Percentiles rank a stretch among this genome's conserved stretches.
Evolutionary conservation across 768 basidiomycete species (phyloP).

Genomic region (Tylopilus sp.): DNA sequence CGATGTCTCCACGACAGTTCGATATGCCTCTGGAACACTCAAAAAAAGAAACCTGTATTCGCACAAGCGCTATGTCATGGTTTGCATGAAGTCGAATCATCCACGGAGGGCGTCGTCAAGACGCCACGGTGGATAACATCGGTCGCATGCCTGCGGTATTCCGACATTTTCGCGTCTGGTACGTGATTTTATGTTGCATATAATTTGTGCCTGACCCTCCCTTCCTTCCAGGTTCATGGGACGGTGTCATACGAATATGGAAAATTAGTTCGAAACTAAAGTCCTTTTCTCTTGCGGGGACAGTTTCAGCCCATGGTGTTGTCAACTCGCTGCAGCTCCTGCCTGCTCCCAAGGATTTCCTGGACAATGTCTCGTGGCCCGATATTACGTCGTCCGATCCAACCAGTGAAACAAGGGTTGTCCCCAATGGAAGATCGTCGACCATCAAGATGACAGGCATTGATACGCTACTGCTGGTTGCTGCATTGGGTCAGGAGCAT

Average conservation of each 20-base stretch:
- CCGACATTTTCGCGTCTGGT: slow-evolving; percentile 91
- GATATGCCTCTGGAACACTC: slow-evolving; percentile 88
- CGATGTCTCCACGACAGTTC: slow-evolving; percentile 40
- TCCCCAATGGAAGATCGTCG: slow-evolving; percentile 8
- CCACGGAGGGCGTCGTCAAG: slow-evolving; percentile 69
- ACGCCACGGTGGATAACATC: slow-evolving; percentile 92
- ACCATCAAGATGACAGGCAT: slow-evolving; percentile 29
- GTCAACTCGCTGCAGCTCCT: slow-evolving; percentile 89
- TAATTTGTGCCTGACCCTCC: slow-evolving; percentile 3
- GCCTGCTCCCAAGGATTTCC: slow-evolving; percentile 41
- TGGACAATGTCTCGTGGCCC: slow-evolving; percentile 44
- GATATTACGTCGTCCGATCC: neutral
- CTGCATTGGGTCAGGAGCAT: slow-evolving; percentile 84
- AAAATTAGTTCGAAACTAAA: slow-evolving; percentile 76
- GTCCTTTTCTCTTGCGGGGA: slow-evolving; percentile 67
- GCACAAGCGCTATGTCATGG: slow-evolving; percentile 87
- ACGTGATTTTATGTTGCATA: slow-evolving; percentile 15
- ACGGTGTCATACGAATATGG: slow-evolving; percentile 88
- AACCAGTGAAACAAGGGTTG: neutral
- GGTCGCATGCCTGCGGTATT: slow-evolving; percentile 78
- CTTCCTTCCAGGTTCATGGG: slow-evolving; percentile 79
- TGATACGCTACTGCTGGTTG: slow-evolving; percentile 59
- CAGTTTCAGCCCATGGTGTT: slow-evolving; percentile 68
- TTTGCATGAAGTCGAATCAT: slow-evolving; percentile 62
- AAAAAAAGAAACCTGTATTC: slow-evolving; percentile 94